These are phyloP conservation scores for Drosera spatulata DNA, from an alignment of 179 eudicot species.

Conservation along the genomic window DNA sequence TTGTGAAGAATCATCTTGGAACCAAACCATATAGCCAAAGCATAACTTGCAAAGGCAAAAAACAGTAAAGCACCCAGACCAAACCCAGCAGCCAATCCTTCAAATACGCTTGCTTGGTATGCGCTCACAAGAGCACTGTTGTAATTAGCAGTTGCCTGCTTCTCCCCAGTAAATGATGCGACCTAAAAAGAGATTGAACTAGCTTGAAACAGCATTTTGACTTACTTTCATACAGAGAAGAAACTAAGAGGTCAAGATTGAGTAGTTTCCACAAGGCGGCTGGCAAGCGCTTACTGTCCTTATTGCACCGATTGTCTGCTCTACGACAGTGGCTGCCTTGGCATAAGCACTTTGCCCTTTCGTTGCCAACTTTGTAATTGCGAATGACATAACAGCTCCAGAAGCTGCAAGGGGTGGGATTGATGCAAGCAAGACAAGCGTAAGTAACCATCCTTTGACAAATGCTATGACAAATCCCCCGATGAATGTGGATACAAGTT, in stretches of 20 bases:
- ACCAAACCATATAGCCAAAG: slow-evolving; percentile 43
- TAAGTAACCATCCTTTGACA: slow-evolving; percentile 53
- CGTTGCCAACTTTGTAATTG: slow-evolving; percentile 37
- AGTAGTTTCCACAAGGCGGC: background rate
- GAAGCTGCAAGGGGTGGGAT: slow-evolving; percentile 41
- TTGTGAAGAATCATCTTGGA: slow-evolving; percentile 34
- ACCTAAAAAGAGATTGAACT: slow-evolving; percentile 19
- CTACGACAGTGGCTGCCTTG: slow-evolving; percentile 46
- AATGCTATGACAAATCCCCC: slow-evolving; percentile 59
- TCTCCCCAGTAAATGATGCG: slow-evolving; percentile 46
- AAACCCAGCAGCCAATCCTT: slow-evolving; percentile 33
- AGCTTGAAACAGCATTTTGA: background rate
- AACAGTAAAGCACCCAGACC: slow-evolving; percentile 30
- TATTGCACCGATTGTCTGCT: slow-evolving; percentile 55
- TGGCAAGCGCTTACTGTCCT: slow-evolving; percentile 30
- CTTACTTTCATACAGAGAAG: background rate
- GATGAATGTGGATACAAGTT: slow-evolving; percentile 23
- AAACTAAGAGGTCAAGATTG: background rate
- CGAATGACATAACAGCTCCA: slow-evolving; percentile 27
- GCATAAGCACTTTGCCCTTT: slow-evolving; percentile 48
- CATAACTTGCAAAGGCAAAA: slow-evolving; percentile 23
- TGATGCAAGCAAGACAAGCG: slow-evolving; percentile 38
- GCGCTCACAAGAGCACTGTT: slow-evolving; percentile 24
- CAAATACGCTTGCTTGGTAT: slow-evolving; percentile 23
- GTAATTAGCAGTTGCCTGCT: slow-evolving; percentile 27